A percentile compares a stretch with the other conserved stretches of the same genome.
These are phyloP conservation scores for Daldinia vernicosa DNA, from an alignment of 495 filamentous ascomycete genomes.

Conservation along the genomic window DNA sequence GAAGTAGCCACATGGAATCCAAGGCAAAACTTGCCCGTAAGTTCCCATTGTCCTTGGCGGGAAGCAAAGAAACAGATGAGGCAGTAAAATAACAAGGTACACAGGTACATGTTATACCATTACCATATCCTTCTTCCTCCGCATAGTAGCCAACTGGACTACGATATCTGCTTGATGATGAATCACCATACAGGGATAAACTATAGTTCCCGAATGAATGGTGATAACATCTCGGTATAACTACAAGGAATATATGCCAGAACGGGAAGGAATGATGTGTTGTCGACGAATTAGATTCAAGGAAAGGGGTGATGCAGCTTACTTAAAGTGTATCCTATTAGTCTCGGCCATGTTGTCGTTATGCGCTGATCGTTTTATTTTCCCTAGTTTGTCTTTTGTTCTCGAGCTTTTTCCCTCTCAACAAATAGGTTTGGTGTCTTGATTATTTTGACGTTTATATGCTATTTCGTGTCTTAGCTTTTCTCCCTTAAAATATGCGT, in stretches of 20 bases:
- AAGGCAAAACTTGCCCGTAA: background rate
- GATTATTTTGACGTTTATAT: background rate
- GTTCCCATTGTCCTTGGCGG: background rate
- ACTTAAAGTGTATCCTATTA: conserved; percentile 60
- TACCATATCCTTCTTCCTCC: background rate
- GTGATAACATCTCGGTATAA: conserved; percentile 14
- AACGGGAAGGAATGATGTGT: conserved; percentile 16
- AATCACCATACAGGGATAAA: conserved; percentile 5
- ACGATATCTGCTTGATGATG: background rate
- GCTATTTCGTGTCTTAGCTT: background rate
- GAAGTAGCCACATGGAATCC: background rate
- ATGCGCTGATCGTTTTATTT: background rate
- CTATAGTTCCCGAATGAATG: conserved; percentile 8
- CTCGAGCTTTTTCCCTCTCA: background rate
- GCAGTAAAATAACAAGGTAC: background rate
- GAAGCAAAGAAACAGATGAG: background rate
- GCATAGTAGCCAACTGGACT: background rate
- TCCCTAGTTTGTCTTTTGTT: background rate
- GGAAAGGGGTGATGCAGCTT: conserved; percentile 28
- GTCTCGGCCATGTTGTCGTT: conserved; percentile 40
- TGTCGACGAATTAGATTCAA: conserved; percentile 13
- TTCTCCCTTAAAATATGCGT: conserved; percentile 12
- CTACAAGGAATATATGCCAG: conserved; percentile 7
- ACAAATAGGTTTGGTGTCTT: background rate
- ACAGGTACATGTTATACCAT: background rate